These are phyloP conservation scores for Candida ulmi DNA, from an alignment of 805 yeast species.

Conservation along the genomic window DNA sequence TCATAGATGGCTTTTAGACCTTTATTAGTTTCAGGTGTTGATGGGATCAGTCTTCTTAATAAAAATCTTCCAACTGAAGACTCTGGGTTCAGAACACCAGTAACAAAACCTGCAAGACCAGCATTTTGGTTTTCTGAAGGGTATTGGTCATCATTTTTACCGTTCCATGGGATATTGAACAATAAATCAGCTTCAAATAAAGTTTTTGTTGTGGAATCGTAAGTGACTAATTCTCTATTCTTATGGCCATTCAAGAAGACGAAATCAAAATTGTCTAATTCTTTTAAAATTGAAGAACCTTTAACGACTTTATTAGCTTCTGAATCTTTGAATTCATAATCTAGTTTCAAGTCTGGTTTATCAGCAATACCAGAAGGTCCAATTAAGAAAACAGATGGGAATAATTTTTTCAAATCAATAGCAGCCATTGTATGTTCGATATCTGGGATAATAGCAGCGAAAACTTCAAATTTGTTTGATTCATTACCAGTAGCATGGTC, in stretches of 20 bases:
- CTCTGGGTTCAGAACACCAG: slow-evolving; percentile 37
- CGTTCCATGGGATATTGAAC: slow-evolving; percentile 47
- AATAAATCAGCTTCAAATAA: slow-evolving; percentile 56
- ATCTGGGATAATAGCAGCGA: slow-evolving; percentile 57
- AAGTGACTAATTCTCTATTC: slow-evolving; percentile 55
- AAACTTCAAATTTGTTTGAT: slow-evolving; percentile 31
- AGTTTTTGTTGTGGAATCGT: slow-evolving; percentile 40
- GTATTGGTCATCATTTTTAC: slow-evolving; percentile 48
- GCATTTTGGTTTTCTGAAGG: slow-evolving; percentile 35
- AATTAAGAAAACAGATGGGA: slow-evolving; percentile 47
- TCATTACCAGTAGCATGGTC: slow-evolving; percentile 28
- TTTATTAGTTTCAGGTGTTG: slow-evolving; percentile 7
- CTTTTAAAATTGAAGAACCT: slow-evolving; percentile 29
- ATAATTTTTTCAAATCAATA: slow-evolving; percentile 40
- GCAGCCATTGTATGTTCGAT: slow-evolving; percentile 62
- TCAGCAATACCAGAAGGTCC: slow-evolving; percentile 39
- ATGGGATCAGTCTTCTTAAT: slow-evolving; percentile 20
- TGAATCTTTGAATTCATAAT: slow-evolving; percentile 29
- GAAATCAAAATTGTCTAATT: slow-evolving; percentile 45
- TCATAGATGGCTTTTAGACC: slow-evolving; percentile 15
- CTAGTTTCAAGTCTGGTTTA: slow-evolving; percentile 33
- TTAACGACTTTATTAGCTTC: slow-evolving; percentile 31
- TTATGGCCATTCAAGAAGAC: slow-evolving; percentile 49
- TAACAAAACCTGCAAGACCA: slow-evolving; percentile 36
- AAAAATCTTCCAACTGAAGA: slow-evolving; percentile 30